These are phyloP conservation scores for Suillus fuscotomentosus DNA, from an alignment of 768 basidiomycete genomes.

Conservation along the genomic window DNA sequence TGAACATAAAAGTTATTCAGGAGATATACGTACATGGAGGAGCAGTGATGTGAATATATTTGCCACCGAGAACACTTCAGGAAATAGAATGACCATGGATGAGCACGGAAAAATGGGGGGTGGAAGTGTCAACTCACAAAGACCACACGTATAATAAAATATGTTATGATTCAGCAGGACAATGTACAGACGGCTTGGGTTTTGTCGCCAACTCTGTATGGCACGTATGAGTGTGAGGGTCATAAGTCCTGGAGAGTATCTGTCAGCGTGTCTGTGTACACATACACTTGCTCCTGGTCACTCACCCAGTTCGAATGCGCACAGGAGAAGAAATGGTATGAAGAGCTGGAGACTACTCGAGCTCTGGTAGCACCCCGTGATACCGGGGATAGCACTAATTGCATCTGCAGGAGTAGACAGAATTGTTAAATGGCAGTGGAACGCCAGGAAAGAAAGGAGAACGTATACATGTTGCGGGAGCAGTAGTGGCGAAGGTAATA, in stretches of 20 bases:
- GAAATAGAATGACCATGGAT: not conserved
- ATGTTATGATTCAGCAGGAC: not conserved
- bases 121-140: not conserved
- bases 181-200: not conserved
- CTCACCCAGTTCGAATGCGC: not conserved
- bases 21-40: not conserved
- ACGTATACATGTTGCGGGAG: not conserved
- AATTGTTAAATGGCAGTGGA: not conserved
- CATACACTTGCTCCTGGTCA: not conserved
- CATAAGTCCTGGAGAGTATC: not conserved
- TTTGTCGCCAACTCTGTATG: not conserved
- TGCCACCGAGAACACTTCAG: not conserved
- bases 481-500: not conserved
- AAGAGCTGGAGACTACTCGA: not conserved
- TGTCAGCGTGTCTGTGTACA: not conserved
- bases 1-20: not conserved
- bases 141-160: not conserved
- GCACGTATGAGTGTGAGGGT: not conserved
- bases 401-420: not conserved
- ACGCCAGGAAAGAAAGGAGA: too few relatives aligned
- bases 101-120: not conserved
- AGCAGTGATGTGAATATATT: not conserved
- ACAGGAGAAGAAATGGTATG: not conserved
- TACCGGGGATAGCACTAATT: not conserved
- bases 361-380: not conserved